Base-by-base conservation (phyloP, 2,329 filamentous ascomycete species). In the Scytalidium sp. region DNA sequence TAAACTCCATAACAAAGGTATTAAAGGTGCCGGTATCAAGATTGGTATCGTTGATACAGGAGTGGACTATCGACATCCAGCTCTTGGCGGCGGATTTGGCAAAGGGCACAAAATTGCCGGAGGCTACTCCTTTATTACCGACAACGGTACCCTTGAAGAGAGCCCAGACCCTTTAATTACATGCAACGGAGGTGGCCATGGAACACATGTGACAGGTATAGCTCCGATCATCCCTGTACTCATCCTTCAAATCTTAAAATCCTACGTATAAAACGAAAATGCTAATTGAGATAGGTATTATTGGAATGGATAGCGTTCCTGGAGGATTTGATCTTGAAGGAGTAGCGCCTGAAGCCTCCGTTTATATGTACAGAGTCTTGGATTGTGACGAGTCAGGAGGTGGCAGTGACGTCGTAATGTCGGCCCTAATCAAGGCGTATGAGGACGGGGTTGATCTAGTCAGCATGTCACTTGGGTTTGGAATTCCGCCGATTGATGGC, bases 21-120 rank as follows among this genome's bases (percentile, higher is more conserved):
- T 70, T 13, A 72, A 67, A 0, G 73, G 74, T 29, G 64, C 69
- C 27, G 72, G 73, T 1, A 56, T 72, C 22, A 64, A 64, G 15
- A 62, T 76, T 17, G 72, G 65, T 9, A 58, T 75, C 25, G 62
- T 75, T 41, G 70, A 50, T 47, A 32, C 17, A 22, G 43, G 49
- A 11, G 42, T 51, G 19, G 45, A 51, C 21, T 51, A 51, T 23
- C 42, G n/a, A 4, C 40, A 32, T 17, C 44, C 49, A 27, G 49
- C 45, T 10, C 45, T 51, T 10, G 49, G 49, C 13, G 49, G 45
- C 11, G 44, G 49, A 13, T 51, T 47, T 32, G 49, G 49, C 10
- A 25, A 27, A 15, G 49, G 45, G 2, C 43, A 42, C 27, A 47
- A 50, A 20, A 22, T 50, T 29, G 48, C 19, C 22, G 32, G 17